Conservation (phyloP, 1,139 yeast genomes). For the Candida buenavistaensis region DNA sequence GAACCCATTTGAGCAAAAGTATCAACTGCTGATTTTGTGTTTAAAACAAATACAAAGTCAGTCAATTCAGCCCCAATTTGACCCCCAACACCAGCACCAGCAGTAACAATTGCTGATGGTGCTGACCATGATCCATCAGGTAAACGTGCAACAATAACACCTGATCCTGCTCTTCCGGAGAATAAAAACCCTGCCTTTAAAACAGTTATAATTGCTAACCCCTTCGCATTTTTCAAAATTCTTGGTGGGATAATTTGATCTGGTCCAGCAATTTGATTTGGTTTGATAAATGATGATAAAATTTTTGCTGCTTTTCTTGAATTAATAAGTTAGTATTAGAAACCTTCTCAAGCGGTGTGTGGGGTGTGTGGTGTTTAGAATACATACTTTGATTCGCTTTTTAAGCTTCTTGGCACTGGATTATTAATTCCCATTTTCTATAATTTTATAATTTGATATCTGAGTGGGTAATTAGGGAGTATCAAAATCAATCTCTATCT, state of each 20-base stretch:
- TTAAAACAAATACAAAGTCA: constrained; percentile 91
- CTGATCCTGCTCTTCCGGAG: constrained; percentile 97
- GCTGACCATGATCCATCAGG: constrained; percentile 99
- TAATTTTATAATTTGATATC: background rate
- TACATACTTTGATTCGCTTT: constrained; percentile 81
- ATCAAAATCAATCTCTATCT: too few species aligned
- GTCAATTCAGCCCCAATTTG: constrained; percentile 96
- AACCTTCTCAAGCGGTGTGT: background rate
- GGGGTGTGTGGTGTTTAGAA: constrained; percentile 26
- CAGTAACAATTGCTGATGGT: constrained; percentile 92
- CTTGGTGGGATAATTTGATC: constrained; percentile 91
- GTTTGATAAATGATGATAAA: constrained; percentile 85
- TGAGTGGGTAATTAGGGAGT: background rate
- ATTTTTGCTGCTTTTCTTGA: constrained; percentile 97
- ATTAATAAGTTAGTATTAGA: constrained; percentile 6
- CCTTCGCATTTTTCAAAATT: constrained; percentile 85
- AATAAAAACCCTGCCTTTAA: constrained; percentile 94
- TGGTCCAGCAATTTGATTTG: constrained; percentile 91
- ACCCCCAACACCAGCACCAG: constrained; percentile 99
- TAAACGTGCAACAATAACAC: constrained; percentile 88
- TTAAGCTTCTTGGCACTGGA: constrained; percentile 91
- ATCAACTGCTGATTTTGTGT: constrained; percentile 84
- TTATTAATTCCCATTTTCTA: constrained; percentile 67
- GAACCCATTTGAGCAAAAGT: constrained; percentile 95
- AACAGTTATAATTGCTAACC: constrained; percentile 87